These are phyloP conservation scores for Cafeteria roenbergensis DNA, from an alignment of 108 stramenopile genomes.

Conservation along the genomic window DNA sequence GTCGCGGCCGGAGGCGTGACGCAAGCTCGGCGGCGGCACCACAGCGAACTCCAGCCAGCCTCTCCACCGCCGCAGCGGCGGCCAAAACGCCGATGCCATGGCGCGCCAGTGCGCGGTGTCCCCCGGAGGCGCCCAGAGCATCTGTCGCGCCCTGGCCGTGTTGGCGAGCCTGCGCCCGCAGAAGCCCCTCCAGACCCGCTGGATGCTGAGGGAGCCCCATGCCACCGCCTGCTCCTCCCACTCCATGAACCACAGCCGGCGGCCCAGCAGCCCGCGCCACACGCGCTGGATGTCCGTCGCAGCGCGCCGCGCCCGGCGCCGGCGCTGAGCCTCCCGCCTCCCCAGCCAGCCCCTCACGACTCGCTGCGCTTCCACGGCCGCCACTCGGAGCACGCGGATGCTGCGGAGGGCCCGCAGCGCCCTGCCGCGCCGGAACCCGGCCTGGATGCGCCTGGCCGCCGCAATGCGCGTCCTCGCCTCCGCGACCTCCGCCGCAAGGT, in stretches of 20 bases:
- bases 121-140: too few species aligned
- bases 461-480: neutral
- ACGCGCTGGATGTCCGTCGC: neutral
- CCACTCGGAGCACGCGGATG: neutral
- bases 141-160: too few species aligned
- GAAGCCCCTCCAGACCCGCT: neutral
- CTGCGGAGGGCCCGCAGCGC: neutral
- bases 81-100: too few species aligned
- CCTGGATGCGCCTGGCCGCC: neutral
- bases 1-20: too few species aligned
- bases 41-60: too few species aligned
- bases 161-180: too few species aligned
- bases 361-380: neutral
- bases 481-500: neutral
- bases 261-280: neutral
- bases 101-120: too few species aligned
- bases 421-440: neutral
- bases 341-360: neutral
- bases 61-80: too few species aligned
- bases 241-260: neutral
- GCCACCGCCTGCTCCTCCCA: neutral
- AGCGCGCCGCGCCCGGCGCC: neutral
- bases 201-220: neutral
- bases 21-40: too few species aligned
- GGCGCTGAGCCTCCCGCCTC: neutral